Base-by-base conservation (phyloP, 2,329 filamentous ascomycete genomes). In the Colletotrichum spinosum region DNA sequence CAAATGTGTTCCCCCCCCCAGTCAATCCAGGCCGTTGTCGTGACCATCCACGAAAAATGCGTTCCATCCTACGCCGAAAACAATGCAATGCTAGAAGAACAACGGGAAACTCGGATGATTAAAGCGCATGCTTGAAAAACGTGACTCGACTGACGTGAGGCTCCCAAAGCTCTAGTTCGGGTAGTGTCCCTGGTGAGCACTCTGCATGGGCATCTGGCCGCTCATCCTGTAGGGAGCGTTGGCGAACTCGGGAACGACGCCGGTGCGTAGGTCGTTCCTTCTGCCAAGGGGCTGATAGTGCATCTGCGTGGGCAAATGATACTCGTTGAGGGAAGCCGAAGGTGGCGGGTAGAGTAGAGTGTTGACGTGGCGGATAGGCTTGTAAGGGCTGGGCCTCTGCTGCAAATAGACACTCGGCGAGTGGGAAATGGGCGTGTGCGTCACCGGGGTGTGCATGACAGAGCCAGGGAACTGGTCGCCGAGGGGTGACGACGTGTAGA, bases 341-440 rank as follows among this genome's bases (percentile, higher is more conserved):
- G 94, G 92, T 7, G 94, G 93, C 38, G 94, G 94, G 64, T 96
- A 93, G 37, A 97, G 84, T n/a, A 98, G 86, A 1, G 93, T 97
- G 70, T 96, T 94, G 65, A 97, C 93, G 67, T 93, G 88, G 57
- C 94, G 91, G 44, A 97, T 91, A 1, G 95, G 95, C 69, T 93
- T 92, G 78, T 98, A 98, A 3, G 96, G 96, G 60, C 95, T 98
- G 68, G 92, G 90, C 61, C 96, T 88, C 75, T 97, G 93, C 73
- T 92, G 91, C 42, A 97, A 83, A 78, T 97, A 97, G 72, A 93
- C 88, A 10, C 92, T 94, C 1, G 95, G 95, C 38, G 96, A 98
- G 69, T 96, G 86, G 38, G 92, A 90, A 49, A 88, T 87, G 6
- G 91, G 89, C 8, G 89, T 87, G 53, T 89, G 85, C 4, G 71